phyloP scores from a whole-genome alignment of 257 asterid species.

The Vinca minor region DNA sequence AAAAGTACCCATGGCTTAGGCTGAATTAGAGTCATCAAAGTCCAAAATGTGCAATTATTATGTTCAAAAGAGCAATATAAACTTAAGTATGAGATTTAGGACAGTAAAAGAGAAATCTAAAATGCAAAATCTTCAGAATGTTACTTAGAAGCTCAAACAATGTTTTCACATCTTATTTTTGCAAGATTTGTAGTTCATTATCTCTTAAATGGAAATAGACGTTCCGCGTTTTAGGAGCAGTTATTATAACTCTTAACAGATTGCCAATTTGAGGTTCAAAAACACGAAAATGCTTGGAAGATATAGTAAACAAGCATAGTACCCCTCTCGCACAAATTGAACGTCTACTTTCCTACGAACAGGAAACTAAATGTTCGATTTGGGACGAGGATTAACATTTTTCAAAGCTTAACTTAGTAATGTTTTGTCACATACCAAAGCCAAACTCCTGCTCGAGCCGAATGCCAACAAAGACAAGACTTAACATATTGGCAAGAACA shows the following conservation, averaged over 20 bases:
- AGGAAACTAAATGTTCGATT: no score
- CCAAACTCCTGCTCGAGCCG: conserved; percentile 49
- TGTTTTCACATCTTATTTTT: no score
- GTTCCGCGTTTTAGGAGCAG: not conserved
- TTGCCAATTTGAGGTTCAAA: no score
- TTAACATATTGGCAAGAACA: conserved; percentile 41
- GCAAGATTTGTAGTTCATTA: no score
- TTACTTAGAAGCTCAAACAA: not conserved
- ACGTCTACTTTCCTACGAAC: no score
- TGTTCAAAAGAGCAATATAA: not conserved
- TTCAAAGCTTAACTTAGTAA: not conserved
- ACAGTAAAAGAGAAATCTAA: not conserved
- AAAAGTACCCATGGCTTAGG: not conserved
- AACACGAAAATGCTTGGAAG: not conserved
- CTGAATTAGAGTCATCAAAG: not conserved
- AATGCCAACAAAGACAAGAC: conserved; percentile 35
- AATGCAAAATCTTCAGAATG: not conserved
- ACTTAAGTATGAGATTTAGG: not conserved
- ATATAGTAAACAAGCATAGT: not conserved
- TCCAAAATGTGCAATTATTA: not conserved
- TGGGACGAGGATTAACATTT: no score
- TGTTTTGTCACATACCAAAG: conserved; percentile 24
- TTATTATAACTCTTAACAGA: not conserved
- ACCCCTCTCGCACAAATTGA: no score
- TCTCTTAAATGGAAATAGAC: no score